Conservation (phyloP, 257 asterid species). For the Solanum chiquidenum region DNA sequence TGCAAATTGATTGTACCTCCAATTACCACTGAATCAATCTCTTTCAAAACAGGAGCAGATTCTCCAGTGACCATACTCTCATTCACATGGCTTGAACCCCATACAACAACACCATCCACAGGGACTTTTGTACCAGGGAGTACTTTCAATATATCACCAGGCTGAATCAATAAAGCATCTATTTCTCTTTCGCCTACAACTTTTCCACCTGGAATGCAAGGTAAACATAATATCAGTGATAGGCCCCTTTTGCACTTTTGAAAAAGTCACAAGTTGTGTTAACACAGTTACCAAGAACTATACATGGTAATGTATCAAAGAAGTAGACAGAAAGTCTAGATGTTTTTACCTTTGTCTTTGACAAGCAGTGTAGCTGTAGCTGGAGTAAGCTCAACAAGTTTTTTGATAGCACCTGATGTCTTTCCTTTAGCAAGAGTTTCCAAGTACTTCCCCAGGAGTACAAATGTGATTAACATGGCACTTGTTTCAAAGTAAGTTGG, state of each 20-base stretch:
- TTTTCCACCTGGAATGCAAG: constrained; percentile 61
- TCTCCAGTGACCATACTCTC: constrained; percentile 99
- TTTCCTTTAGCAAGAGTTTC: constrained; percentile 95
- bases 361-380: constrained; percentile 75
- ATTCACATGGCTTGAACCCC: constrained; percentile 95
- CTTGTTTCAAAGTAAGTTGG: constrained; percentile 96
- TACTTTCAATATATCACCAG: constrained; percentile 84
- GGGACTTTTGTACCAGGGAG: constrained; percentile 93
- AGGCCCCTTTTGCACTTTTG: background rate
- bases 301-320: background rate
- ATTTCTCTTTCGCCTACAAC: constrained; percentile 80
- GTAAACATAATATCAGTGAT: background rate
- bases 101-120: constrained; percentile 80
- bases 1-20: constrained; percentile 97
- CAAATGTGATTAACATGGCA: constrained; percentile 96
- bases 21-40: constrained; percentile 50
- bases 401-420: constrained; percentile 94
- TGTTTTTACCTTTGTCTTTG: constrained; percentile 54
- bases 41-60: constrained; percentile 71
- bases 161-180: constrained; percentile 85
- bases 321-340: background rate
- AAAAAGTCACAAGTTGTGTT: background rate
- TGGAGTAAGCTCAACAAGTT: constrained; percentile 92
- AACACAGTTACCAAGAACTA: background rate
- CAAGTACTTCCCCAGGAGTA: constrained; percentile 86